Base-by-base conservation (phyloP, 306 rosid species). In the Trifolium pratense region DNA sequence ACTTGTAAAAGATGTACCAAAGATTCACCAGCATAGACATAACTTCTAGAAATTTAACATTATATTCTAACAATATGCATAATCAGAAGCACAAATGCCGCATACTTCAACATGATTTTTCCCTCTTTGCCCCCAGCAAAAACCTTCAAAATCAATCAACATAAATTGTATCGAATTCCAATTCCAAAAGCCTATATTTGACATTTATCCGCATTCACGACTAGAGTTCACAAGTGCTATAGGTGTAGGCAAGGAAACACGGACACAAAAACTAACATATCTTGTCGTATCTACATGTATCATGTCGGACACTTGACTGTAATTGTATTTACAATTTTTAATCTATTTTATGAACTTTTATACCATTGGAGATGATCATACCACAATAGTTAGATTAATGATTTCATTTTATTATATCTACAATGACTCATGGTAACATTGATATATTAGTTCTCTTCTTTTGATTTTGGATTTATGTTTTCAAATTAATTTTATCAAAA, bases 41-140 rank as follows among this genome's bases (percentile, higher is more conserved):
- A 18, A 49, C 10, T 49, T 48, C 11, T 36, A 26, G 31, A 70
- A 40, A 49, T 16, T 56, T 16, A 18, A 25, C 59, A 23, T 68
- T 20, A 42, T 37, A 56, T 68, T 59, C 43, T 31, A 69, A 68
- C 77, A 9, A 48, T 61, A 53, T 75, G 74, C 74, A 64, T 31
- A 42, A 29, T 61, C 32, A 62, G 53, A 37, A 39, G 17, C 45
- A 23, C 34, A 31, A 68, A 68, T 52, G 39, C 29, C 18, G 36
- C 60, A 40, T 13, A 26, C 16, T 23, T 68, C 45, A n/a, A 40
- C 62, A 43, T 63, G 62, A 40, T 18, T 34, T 23, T 60, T 1
- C 63, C 48, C 59, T 51, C 60, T 68, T 51, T 49, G 36, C 37
- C 17, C 73, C 53, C 13, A 20, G 17, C 18, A 80, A 70, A 70